Evolutionary conservation across 208 protist genomes (phyloP).

Genomic region (Wallacemonas sp.): DNA sequence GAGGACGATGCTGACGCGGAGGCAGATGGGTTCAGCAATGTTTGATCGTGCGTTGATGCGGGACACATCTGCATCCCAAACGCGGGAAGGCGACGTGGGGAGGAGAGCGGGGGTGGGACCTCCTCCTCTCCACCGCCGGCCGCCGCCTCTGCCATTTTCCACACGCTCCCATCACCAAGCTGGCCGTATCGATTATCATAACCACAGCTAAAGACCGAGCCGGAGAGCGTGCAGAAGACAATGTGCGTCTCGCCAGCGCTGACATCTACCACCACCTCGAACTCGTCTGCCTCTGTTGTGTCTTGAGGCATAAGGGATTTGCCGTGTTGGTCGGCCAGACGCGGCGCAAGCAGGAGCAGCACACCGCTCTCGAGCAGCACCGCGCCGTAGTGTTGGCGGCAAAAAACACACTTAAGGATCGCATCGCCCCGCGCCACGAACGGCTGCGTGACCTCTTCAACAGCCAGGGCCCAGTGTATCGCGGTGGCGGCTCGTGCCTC

Average conservation of each 20-base stretch:
- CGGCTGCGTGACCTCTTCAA: background rate
- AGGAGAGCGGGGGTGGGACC: slow-evolving; percentile 15
- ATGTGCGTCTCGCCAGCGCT: slow-evolving; percentile 74
- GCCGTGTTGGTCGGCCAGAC: slow-evolving; percentile 25
- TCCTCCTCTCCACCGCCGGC: background rate
- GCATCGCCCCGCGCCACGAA: slow-evolving; percentile 22
- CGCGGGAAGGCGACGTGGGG: slow-evolving; percentile 14
- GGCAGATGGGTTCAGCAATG: too few species aligned
- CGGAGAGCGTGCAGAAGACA: slow-evolving; percentile 76
- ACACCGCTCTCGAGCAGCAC: slow-evolving; percentile 39
- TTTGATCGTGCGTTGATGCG: too few species aligned
- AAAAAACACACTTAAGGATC: slow-evolving; percentile 48
- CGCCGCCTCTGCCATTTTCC: slow-evolving; percentile 17
- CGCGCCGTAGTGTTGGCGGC: slow-evolving; percentile 38
- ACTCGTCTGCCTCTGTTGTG: slow-evolving; percentile 23
- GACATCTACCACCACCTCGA: slow-evolving; percentile 61
- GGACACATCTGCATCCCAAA: too few species aligned
- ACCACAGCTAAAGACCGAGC: slow-evolving; percentile 72
- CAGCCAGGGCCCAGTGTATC: slow-evolving; percentile 14
- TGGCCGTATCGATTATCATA: slow-evolving; percentile 81
- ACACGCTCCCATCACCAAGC: slow-evolving; percentile 81
- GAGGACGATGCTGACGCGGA: too few species aligned
- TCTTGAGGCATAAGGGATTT: background rate
- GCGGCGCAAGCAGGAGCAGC: slow-evolving; percentile 43
- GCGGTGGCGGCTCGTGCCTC: slow-evolving; percentile 1